Conservation (phyloP, 768 basidiomycete species). For the Hydnomerulius pinastri region DNA sequence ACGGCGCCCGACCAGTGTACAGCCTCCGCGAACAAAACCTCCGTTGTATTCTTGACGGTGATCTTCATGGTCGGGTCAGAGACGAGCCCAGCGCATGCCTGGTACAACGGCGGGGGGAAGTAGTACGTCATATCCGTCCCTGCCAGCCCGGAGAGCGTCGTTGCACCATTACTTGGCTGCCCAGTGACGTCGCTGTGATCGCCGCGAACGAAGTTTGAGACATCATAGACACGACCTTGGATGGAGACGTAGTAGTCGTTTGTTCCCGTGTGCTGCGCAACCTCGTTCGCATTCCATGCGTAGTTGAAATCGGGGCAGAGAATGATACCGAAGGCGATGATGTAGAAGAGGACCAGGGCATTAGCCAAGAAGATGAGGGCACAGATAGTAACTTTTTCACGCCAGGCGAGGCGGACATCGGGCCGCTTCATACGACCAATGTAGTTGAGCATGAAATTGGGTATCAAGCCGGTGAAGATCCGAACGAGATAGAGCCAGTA, state of each 20-base stretch:
- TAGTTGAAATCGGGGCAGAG: slow-evolving; percentile 65
- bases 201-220: slow-evolving; percentile 57
- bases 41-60: slow-evolving; percentile 48
- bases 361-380: slow-evolving; percentile 57
- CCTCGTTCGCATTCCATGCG: slow-evolving; percentile 54
- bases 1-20: slow-evolving; percentile 58
- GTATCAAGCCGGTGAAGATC: slow-evolving; percentile 57
- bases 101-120: slow-evolving; percentile 59
- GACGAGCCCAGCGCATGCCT: slow-evolving; percentile 64
- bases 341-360: slow-evolving; percentile 60
- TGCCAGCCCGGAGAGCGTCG: slow-evolving; percentile 52
- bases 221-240: slow-evolving; percentile 61
- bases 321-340: slow-evolving; percentile 60
- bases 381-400: slow-evolving; percentile 69
- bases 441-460: slow-evolving; percentile 46
- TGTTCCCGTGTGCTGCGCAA: slow-evolving; percentile 49
- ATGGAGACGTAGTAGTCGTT: slow-evolving; percentile 66
- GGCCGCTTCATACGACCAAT: slow-evolving; percentile 69
- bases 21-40: slow-evolving; percentile 42
- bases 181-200: slow-evolving; percentile 65
- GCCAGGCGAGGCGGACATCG: slow-evolving; percentile 68
- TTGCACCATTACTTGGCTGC: slow-evolving; percentile 48
- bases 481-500: slow-evolving; percentile 62
- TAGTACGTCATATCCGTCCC: slow-evolving; percentile 65
- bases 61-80: slow-evolving; percentile 43